phyloP scores from a whole-genome alignment of 805 yeast genomes.

The Saccharomycopsis malanga region DNA sequence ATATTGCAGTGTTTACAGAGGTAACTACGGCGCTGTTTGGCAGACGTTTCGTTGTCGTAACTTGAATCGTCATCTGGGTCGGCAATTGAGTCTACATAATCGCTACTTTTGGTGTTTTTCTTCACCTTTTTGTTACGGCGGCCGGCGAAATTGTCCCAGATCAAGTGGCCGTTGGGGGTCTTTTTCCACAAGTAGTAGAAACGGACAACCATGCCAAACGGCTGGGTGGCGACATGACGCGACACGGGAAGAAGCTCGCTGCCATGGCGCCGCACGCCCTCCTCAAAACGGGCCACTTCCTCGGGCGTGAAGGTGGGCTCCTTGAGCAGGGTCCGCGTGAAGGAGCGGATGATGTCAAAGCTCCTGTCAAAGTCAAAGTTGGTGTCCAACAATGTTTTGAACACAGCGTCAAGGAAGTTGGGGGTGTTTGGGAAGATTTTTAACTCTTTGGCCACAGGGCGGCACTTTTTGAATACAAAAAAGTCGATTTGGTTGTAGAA shows the following conservation, averaged over 20 bases:
- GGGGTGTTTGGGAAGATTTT: constrained; percentile 58
- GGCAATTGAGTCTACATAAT: constrained; percentile 25
- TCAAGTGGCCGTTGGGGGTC: constrained; percentile 60
- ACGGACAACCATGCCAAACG: constrained; percentile 73
- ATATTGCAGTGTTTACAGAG: constrained; percentile 71
- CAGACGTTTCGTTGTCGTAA: constrained; percentile 50
- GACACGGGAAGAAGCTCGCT: constrained; percentile 71
- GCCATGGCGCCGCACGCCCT: constrained; percentile 64
- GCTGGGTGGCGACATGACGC: constrained; percentile 65
- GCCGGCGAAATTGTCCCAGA: constrained; percentile 81
- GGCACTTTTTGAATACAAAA: constrained; percentile 46
- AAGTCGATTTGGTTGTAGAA: constrained; percentile 37
- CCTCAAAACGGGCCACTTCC: constrained; percentile 66
- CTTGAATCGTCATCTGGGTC: constrained; percentile 67
- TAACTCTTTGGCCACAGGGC: constrained; percentile 48
- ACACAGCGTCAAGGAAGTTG: constrained; percentile 72
- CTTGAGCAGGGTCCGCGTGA: constrained; percentile 52
- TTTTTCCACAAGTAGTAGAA: constrained; percentile 92
- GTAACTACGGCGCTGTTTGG: constrained; percentile 35
- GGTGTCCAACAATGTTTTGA: constrained; percentile 45
- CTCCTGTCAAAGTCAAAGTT: constrained; percentile 49
- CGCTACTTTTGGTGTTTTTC: constrained; percentile 24
- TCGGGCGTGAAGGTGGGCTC: constrained; percentile 71
- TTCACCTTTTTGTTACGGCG: constrained; percentile 49
- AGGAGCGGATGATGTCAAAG: constrained; percentile 33